These are phyloP conservation scores for Thelonectria blattea DNA, from an alignment of 2,329 filamentous ascomycete species.

Conservation along the genomic window DNA sequence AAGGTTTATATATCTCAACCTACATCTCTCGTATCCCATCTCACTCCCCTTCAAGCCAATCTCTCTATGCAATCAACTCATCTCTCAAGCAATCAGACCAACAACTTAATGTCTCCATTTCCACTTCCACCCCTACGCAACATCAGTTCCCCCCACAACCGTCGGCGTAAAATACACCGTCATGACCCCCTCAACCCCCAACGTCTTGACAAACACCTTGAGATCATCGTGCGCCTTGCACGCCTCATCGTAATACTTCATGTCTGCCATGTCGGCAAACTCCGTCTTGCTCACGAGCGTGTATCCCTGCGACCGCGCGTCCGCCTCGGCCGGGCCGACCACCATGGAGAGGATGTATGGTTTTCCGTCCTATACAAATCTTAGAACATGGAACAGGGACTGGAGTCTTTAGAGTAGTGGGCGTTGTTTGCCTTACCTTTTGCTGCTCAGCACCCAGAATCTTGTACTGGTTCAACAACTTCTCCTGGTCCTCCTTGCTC, in stretches of 20 bases:
- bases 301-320: constrained; percentile 68
- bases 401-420: too few relatives aligned
- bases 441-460: constrained; percentile 47
- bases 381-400: too few relatives aligned
- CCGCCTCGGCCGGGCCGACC: constrained; percentile 60
- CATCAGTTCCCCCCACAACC: constrained; percentile 35
- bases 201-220: constrained; percentile 44
- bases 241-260: constrained; percentile 71
- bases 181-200: constrained; percentile 46
- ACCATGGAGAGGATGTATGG: constrained; percentile 68
- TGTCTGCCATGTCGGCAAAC: constrained; percentile 69
- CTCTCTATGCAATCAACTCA: too few relatives aligned
- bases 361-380: constrained; percentile 75
- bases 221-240: constrained; percentile 52
- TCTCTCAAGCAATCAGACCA: too few relatives aligned
- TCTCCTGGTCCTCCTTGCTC: constrained; percentile 50
- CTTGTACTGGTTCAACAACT: constrained; percentile 53
- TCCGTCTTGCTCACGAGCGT: constrained; percentile 68
- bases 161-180: constrained; percentile 50
- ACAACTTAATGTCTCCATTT: neutral
- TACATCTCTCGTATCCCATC: too few relatives aligned
- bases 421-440: constrained; percentile 47
- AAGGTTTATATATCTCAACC: too few relatives aligned
- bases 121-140: too few relatives aligned
- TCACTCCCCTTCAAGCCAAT: too few relatives aligned